Base-by-base conservation (phyloP, 495 filamentous ascomycete species). In the Neurospora sp. region DNA sequence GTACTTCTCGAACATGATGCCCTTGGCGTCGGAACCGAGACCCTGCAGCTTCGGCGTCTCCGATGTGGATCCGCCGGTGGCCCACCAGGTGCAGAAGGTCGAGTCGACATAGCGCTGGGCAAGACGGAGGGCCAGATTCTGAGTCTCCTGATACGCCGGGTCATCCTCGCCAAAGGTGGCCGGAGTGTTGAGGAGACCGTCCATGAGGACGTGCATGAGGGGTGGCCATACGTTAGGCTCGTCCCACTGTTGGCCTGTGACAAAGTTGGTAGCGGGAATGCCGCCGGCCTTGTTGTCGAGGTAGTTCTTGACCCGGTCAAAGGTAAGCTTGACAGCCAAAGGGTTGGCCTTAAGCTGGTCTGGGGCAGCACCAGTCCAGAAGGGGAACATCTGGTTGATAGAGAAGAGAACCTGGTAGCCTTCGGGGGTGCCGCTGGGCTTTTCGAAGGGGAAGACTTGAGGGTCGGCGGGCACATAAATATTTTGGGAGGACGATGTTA, bases 1-100 rank as follows among this genome's bases (percentile, higher is more conserved):
- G 73, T 86, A 86, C 78, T 86, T 86, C 75, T 86, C 84, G 72
- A 86, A 86, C 79, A 86, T 86, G 73, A 79, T 83, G 12, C 84
- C 84, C 27, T 65, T 72, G 10, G 80, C 78, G 8, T 75, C 74
- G 5, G 78, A 75, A 17, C 74, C 75, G 9, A 85, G 75, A 0
- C 84, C 84, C 45, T 77, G 68, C 39, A 86, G 76, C 75, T 82
- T 81, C 16, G 84, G 84, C 31, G 81, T 80, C 71, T 79, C 75
- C 41, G 78, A 78, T 1, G 84, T 86, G 44, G 79, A 81, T 2
- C 84, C 84, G 40, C 84, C 84, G 27, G 84, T 86, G 9, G 84
- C 82, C 38, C 77, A 82, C 84, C 84, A 86, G 17, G 84, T 85
- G 76, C 84, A 86, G 71, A 85, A 86, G 20, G 84, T 84, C 40